phyloP scores from a whole-genome alignment of 1,284 basidiomycete species.

The Phlebopus sp. region DNA sequence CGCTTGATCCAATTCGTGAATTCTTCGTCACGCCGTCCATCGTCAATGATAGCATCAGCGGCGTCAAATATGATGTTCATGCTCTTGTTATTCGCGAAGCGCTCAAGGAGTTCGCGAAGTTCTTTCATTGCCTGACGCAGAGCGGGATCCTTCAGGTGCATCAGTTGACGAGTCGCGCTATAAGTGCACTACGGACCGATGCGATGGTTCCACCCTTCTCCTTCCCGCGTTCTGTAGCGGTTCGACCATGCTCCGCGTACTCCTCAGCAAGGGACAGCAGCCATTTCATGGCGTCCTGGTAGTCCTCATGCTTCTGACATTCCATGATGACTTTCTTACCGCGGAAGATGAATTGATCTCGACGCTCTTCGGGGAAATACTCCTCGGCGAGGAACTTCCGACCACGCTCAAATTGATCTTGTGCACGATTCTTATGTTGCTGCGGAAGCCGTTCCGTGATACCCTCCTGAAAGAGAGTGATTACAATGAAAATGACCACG shows the following conservation, averaged over 20 bases:
- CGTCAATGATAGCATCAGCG: constrained; percentile 71
- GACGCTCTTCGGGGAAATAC: constrained; percentile 65
- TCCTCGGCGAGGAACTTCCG: constrained; percentile 50
- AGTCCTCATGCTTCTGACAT: constrained; percentile 90
- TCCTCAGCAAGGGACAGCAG: constrained; percentile 70
- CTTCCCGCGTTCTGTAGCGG: constrained; percentile 42
- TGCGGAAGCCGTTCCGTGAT: constrained; percentile 36
- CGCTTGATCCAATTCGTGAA: constrained; percentile 75
- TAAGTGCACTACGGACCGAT: constrained; percentile 13
- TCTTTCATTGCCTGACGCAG: constrained; percentile 62
- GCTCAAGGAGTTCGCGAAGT: constrained; percentile 82
- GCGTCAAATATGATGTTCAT: constrained; percentile 73
- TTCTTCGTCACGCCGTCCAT: constrained; percentile 74
- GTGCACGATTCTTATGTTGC: constrained; percentile 38
- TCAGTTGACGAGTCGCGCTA: constrained; percentile 5
- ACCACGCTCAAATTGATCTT: constrained; percentile 38
- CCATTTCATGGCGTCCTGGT: constrained; percentile 82
- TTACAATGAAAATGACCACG: background rate
- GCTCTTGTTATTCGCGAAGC: constrained; percentile 80
- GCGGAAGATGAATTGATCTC: constrained; percentile 59
- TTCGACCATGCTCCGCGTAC: constrained; percentile 69
- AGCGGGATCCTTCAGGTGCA: constrained; percentile 43
- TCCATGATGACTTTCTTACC: constrained; percentile 73
- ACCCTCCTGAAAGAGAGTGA: constrained; percentile 18
- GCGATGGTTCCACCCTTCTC: constrained; percentile 33